Base-by-base conservation (phyloP, 1,139 yeast species). In the Diutina ranongensis region DNA sequence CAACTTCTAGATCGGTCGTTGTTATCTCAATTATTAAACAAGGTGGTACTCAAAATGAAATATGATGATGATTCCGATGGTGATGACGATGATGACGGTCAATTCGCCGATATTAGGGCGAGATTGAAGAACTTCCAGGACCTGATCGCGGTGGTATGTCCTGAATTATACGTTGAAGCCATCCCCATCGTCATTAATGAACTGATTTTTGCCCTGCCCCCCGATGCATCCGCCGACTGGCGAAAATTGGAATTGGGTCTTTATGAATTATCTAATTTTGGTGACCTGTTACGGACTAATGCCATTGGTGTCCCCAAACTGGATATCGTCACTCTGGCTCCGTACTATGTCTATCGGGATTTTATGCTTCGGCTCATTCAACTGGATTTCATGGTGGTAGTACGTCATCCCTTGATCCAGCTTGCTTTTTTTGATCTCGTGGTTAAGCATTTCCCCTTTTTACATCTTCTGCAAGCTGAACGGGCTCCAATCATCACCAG, bases 221-320 rank as follows among this genome's bases (percentile, higher is more conserved):
- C 33, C 18, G 46, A 41, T 35, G 33, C 48, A 3, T 20, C 45
- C 28, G 40, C 31, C 40, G 46, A 32, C 13, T 89, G 97, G 97
- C 76, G 86, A 55, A 78, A 76, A 35, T 70, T 86, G 31, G 99
- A 94, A 62, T 71, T 94, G 52, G 97, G 97, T 1, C 65, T 94
- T 45, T 88, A 71, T 58, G 94, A 89, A 60, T 71, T 92, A 55
- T 76, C 79, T 49, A 82, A 80, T 52, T 80, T 82, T 53, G 82
- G 89, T 47, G 98, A 89, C 51, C 77, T 85, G 48, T 69, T 89
- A 49, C 78, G 86, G 60, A 84, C 79, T 55, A 85, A 84, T 52
- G 62, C 83, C 13, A 76, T 86, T 57, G 78, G 80, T 49, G 61
- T 81, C 19, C 84, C 85, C 25, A 83, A 82, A 57, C 64, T 68